Evolutionary conservation across 768 basidiomycete species (phyloP).

Genomic region (Termitomyces sp.): DNA sequence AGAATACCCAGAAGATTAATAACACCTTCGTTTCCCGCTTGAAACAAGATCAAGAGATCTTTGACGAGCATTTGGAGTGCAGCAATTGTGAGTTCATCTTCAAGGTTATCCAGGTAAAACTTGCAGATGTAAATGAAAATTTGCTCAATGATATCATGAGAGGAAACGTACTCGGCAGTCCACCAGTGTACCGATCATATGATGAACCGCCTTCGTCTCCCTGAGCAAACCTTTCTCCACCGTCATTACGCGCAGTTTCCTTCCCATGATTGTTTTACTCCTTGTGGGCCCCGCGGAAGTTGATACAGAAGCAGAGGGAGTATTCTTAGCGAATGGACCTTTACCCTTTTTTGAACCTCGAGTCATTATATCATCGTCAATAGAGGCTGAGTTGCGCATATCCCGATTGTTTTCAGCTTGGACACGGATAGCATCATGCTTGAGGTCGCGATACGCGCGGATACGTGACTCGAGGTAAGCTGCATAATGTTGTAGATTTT

Average conservation of each 20-base stretch:
- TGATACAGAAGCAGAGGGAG: slow-evolving; percentile 9
- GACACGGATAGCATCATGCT: slow-evolving; percentile 90
- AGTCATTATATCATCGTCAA: slow-evolving; percentile 52
- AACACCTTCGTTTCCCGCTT: slow-evolving; percentile 94
- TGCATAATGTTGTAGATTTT: slow-evolving; percentile 86
- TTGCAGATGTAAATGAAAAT: slow-evolving; percentile 22
- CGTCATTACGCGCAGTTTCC: slow-evolving; percentile 85
- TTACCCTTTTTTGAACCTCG: slow-evolving; percentile 18
- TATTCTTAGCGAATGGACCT: slow-evolving; percentile 21
- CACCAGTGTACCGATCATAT: slow-evolving; percentile 81
- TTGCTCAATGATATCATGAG: neutral
- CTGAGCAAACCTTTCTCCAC: slow-evolving; percentile 94
- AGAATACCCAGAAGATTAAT: slow-evolving; percentile 70
- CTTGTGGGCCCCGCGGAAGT: slow-evolving; percentile 37
- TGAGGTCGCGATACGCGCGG: slow-evolving; percentile 81
- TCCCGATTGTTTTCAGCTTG: slow-evolving; percentile 93
- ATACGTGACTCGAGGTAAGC: slow-evolving; percentile 87
- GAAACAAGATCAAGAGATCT: slow-evolving; percentile 91
- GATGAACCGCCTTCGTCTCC: slow-evolving; percentile 89
- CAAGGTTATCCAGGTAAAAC: slow-evolving; percentile 93
- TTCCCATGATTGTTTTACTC: slow-evolving; percentile 75
- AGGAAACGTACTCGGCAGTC: slow-evolving; percentile 74
- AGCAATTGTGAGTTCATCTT: slow-evolving; percentile 86
- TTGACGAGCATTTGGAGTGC: slow-evolving; percentile 94
- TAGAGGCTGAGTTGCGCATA: slow-evolving; percentile 56